Evolutionary conservation across 495 filamentous ascomycete species (phyloP), one percentile per base, ranked within the genome.

Genomic region (Pseudevernia furfuracea): DNA sequence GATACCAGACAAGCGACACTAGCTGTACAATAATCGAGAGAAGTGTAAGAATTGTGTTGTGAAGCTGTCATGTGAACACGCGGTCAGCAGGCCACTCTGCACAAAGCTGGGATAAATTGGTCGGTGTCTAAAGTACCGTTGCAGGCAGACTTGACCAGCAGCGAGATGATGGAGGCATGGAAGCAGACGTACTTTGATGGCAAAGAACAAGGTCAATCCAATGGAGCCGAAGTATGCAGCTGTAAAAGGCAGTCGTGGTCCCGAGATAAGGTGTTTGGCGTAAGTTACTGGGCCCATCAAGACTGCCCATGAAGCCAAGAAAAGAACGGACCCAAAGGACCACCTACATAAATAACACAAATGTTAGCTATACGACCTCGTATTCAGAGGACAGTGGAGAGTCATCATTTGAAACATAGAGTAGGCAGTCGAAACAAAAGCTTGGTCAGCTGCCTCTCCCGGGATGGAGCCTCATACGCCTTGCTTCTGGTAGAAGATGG

Each of bases 221-320:
- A 98, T 96, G 48, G 90, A 95, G 48, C 93, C 94, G 79, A 98
- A 97, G 80, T 98, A 98, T 36, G 91, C 90, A 58, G 91, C 91
- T 25, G 94, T 97, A 73, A 98, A 98, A 15, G 95, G 94, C 59
- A 98, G 76, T 66, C 94, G 84, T 65, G 90, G 80, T 61, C 84
- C 85, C 59, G 95, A 97, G 69, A 91, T 76, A 71, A 98, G 82
- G 75, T 98, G 94, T 70, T 84, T 86, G 58, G 85, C 77, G 76
- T 97, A 98, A 55, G 81, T 76, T 76, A 82, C 79, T 25, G 92
- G 92, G 59, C 94, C 94, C 86, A 96, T 92, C 78, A 98, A 81
- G 67, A 92, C 91, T 6, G 91, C 92, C 84, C 91, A 98, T 74
- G 95, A 96, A 65, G 86, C 82, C 65, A 98, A 82, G 77, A 97